Base-by-base conservation (phyloP, 2,329 filamentous ascomycete species). In the Grosmannia clavigera region DNA sequence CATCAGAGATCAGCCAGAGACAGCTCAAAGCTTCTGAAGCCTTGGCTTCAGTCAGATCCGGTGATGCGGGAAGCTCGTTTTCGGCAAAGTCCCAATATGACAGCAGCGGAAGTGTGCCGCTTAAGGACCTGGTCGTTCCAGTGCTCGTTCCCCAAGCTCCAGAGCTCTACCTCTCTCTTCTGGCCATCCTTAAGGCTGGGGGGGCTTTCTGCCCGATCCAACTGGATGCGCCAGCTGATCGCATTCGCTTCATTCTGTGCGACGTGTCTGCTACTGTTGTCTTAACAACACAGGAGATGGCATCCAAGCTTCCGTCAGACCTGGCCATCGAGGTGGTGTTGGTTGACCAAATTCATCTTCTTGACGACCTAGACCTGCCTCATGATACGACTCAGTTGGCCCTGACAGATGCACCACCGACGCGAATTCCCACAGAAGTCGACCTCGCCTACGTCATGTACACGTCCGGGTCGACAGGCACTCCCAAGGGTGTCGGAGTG, bases 391-490 rank as follows among this genome's bases (percentile, higher is more conserved):
- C 7, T 5, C 27, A 40, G 5, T 31, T 4, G n/a, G 25, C 5
- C 14, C 10, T 22, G 33, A 3, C 58, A 6, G 29, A 31, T 22
- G 3, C 29, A 33, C 4, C 51, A 12, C 50, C 58, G 6, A 3
- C 22, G 22, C 55, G 54, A 11, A 48, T 9, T 35, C 27, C 43
- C 22, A 38, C 48, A 1, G 67, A 72, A 0, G 67, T 74, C 1
- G 74, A 80, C 62, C 70, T 92, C 29, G 90, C 92, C 29, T 96
- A 96, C 74, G 82, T 96, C 61, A 91, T 96, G 84, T 96, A 95
- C 70, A 96, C 92, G 0, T 95, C 90, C 54, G 91, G 91, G 3
- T 95, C 90, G 5, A 96, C 91, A 0, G 92, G 92, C 14, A 83
- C 85, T 5, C 92, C 92, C 0, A 96, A 96, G 74, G 92, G 91